These are phyloP conservation scores for Diospyros lotus DNA, from an alignment of 148 eudicot species.

Conservation along the genomic window DNA sequence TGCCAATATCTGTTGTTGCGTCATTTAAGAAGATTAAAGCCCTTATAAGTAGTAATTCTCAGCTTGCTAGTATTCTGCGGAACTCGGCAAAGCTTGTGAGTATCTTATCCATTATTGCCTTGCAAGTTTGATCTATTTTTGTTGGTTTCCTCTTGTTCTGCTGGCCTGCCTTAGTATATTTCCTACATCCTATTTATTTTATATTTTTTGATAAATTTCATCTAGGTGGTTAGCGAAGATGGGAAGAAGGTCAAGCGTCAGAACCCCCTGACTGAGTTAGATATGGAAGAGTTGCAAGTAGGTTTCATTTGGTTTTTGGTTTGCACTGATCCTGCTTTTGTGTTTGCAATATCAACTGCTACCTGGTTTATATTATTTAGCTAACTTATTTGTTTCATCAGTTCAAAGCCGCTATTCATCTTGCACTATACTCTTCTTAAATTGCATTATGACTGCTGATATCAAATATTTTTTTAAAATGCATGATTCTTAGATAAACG, in stretches of 20 bases:
- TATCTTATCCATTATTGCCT: neutral
- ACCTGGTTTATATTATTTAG: neutral
- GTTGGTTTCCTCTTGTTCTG: neutral
- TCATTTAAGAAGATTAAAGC: slow-evolving; percentile 95
- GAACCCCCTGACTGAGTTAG: slow-evolving; percentile 64
- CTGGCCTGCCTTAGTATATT: neutral
- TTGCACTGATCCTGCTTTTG: neutral
- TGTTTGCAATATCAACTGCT: neutral
- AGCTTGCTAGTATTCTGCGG: slow-evolving; percentile 77
- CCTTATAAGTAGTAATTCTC: slow-evolving; percentile 56
- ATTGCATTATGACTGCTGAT: neutral
- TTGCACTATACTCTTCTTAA: neutral
- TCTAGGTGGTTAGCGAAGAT: slow-evolving; percentile 95
- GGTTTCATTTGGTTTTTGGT: slow-evolving; percentile 15
- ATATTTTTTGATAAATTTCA: slow-evolving; percentile 8
- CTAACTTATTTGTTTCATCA: neutral
- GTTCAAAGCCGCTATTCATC: neutral
- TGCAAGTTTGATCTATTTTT: neutral
- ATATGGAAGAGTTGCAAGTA: slow-evolving; percentile 96
- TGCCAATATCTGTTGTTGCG: slow-evolving; percentile 84
- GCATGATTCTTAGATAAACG: neutral
- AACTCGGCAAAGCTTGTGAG: slow-evolving; percentile 84
- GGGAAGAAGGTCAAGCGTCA: slow-evolving; percentile 86
- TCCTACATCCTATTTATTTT: neutral
- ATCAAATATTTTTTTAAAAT: neutral